Evolutionary conservation across 139 green algal species (phyloP).

Genomic region (Spirogloea muscicola): DNA sequence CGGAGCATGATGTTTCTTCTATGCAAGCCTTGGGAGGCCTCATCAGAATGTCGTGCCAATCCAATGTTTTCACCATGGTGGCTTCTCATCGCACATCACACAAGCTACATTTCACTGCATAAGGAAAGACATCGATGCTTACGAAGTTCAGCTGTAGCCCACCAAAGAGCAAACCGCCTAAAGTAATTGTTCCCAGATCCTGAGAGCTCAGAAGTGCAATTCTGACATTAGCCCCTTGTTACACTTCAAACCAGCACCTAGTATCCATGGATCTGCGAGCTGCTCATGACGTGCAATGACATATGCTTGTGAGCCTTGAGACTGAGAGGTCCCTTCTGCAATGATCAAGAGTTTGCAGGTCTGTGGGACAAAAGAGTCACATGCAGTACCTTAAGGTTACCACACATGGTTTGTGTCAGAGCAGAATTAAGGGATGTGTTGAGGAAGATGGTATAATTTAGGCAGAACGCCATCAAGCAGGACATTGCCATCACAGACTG

Average conservation of each 20-base stretch:
- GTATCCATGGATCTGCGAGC: background rate
- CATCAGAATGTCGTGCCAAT: background rate
- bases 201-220: background rate
- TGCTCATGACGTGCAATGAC: background rate
- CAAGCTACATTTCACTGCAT: background rate
- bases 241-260: background rate
- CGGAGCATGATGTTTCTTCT: background rate
- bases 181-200: conserved; percentile 26
- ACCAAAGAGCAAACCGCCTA: conserved; percentile 21
- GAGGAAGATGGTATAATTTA: conserved; percentile 55
- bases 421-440: conserved; percentile 48
- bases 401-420: conserved; percentile 51
- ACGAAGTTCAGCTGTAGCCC: conserved; percentile 19
- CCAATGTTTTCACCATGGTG: background rate
- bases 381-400: conserved; percentile 52
- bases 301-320: background rate
- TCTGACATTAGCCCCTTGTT: too few relatives aligned
- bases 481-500: conserved; percentile 25
- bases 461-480: conserved; percentile 39
- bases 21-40: background rate
- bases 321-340: too few relatives aligned
- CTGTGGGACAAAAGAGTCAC: background rate
- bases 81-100: background rate
- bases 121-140: background rate
- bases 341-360: background rate